Conservation (phyloP, 1,284 basidiomycete genomes). For the Puccinia hordei region DNA sequence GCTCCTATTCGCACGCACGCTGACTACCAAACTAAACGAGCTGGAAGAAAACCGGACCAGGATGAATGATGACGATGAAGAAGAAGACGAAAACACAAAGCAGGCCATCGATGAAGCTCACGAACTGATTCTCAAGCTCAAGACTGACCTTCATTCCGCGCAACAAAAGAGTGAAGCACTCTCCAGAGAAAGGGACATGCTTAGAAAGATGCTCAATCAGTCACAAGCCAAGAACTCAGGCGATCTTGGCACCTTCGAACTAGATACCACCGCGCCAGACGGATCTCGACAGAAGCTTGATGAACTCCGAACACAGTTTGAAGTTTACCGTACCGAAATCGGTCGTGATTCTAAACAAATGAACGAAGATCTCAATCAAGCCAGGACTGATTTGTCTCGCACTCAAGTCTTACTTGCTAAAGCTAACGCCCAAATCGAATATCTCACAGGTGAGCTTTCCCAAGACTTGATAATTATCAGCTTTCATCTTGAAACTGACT, state of each 20-base stretch:
- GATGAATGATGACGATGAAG: constrained; percentile 51
- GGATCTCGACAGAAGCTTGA: constrained; percentile 63
- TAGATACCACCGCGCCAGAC: constrained; percentile 48
- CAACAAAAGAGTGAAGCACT: constrained; percentile 75
- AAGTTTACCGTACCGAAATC: constrained; percentile 76
- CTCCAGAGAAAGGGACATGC: constrained; percentile 81
- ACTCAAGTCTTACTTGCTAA: constrained; percentile 73
- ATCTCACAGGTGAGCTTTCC: constrained; percentile 55
- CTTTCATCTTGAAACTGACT: constrained; percentile 57
- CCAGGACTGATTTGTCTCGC: constrained; percentile 71
- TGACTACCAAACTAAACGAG: constrained; percentile 58
- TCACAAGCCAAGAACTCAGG: constrained; percentile 50
- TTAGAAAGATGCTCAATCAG: constrained; percentile 70
- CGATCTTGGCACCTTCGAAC: neutral
- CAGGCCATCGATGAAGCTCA: constrained; percentile 83
- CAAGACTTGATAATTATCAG: constrained; percentile 54
- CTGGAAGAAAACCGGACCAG: constrained; percentile 57
- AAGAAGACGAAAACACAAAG: constrained; percentile 66
- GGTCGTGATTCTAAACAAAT: constrained; percentile 69
- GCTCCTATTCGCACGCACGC: constrained; percentile 76
- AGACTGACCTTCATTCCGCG: constrained; percentile 71
- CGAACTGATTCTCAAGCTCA: constrained; percentile 77
- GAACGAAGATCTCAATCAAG: constrained; percentile 69
- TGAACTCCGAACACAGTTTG: constrained; percentile 74
- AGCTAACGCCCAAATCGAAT: constrained; percentile 75